These are phyloP conservation scores for Mycena amicta DNA, from an alignment of 768 basidiomycete genomes.

Conservation along the genomic window DNA sequence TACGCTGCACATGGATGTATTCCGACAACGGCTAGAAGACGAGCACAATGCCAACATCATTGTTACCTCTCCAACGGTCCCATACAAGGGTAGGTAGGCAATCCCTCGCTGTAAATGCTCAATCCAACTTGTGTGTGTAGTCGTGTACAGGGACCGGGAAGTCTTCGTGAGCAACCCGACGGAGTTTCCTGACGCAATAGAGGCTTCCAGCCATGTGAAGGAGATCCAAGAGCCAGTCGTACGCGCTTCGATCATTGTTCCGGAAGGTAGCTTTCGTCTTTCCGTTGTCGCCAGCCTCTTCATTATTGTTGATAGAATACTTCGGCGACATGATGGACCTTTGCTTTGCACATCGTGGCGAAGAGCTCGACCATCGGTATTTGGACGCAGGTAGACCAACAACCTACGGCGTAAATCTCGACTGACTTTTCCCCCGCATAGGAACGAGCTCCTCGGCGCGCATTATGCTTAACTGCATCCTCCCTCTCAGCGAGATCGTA, in stretches of 20 bases:
- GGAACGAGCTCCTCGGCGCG: constrained; percentile 56
- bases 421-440: background rate
- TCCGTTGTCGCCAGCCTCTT: background rate
- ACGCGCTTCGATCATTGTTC: constrained; percentile 91
- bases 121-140: constrained; percentile 45
- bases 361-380: constrained; percentile 82
- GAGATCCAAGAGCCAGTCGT: constrained; percentile 92
- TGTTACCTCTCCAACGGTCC: constrained; percentile 87
- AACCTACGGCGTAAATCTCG: background rate
- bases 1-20: constrained; percentile 95
- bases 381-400: constrained; percentile 56
- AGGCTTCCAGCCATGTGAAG: constrained; percentile 60
- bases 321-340: constrained; percentile 97
- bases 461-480: constrained; percentile 75
- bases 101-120: no score
- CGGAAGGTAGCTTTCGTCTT: constrained; percentile 63
- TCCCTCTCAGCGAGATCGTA: constrained; percentile 94
- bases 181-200: constrained; percentile 86
- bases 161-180: constrained; percentile 87
- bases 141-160: constrained; percentile 69
- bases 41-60: constrained; percentile 95
- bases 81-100: constrained; percentile 7
- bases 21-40: constrained; percentile 94
- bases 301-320: constrained; percentile 72
- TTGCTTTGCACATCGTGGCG: constrained; percentile 83